Evolutionary conservation across 371 early-diverging fungal genomes (phyloP).

Genomic region (Circinella umbellata): DNA sequence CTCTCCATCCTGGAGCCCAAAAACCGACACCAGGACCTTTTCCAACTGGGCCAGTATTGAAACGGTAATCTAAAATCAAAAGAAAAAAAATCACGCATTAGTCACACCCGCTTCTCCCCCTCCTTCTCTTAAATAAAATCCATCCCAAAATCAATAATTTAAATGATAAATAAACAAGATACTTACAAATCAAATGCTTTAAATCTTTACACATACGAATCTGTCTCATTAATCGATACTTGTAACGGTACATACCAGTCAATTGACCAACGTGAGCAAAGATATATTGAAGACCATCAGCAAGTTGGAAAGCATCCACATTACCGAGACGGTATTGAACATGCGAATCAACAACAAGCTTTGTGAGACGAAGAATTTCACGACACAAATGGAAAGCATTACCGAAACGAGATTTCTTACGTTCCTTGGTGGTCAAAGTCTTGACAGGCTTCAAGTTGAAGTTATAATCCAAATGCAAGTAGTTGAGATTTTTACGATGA

Average conservation of each 20-base stretch:
- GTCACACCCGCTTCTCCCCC: neutral
- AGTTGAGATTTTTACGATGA: conserved; percentile 97
- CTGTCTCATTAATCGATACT: conserved; percentile 98
- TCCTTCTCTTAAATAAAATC: no score
- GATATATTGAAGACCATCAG: conserved; percentile 97
- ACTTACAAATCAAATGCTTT: conserved; percentile 87
- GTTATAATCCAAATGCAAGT: conserved; percentile 97
- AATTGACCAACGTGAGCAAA: conserved; percentile 99
- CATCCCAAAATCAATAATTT: neutral
- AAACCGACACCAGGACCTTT: conserved; percentile 98
- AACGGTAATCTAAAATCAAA: conserved; percentile 71
- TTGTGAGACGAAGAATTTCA: conserved; percentile 98
- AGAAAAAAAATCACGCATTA: neutral
- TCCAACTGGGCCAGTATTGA: conserved; percentile 97
- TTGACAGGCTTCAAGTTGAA: conserved; percentile 98
- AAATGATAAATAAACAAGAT: neutral
- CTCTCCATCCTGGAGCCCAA: conserved; percentile 99
- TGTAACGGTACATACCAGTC: conserved; percentile 99
- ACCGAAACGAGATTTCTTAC: conserved; percentile 99
- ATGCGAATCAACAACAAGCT: conserved; percentile 96
- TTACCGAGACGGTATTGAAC: conserved; percentile 97
- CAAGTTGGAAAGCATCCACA: conserved; percentile 96
- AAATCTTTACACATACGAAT: conserved; percentile 97
- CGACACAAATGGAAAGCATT: conserved; percentile 95
- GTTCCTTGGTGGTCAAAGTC: conserved; percentile 99